Evolutionary conservation across 371 early-diverging fungal genomes (phyloP).

Genomic region (Saksenaea oblongispora): DNA sequence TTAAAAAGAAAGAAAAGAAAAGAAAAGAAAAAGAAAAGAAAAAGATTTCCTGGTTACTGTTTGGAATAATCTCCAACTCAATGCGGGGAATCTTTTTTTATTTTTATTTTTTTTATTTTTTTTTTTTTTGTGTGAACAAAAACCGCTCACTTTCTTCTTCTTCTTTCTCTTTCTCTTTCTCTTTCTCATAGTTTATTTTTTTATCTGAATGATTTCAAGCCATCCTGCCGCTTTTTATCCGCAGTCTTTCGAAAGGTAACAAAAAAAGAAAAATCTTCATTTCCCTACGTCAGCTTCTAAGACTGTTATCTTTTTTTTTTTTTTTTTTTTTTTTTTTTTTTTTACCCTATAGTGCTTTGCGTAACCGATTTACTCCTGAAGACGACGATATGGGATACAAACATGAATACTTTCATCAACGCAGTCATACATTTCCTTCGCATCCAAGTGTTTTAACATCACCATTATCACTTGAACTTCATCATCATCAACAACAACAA

Average conservation of each 20-base stretch:
- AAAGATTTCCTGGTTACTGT: not conserved
- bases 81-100: not conserved
- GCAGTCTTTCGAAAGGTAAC: not conserved
- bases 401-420: constrained; percentile 1
- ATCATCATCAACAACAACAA: not conserved
- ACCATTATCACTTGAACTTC: not conserved
- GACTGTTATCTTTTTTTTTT: not conserved
- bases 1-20: not conserved
- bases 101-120: not conserved
- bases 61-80: not conserved
- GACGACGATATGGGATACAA: constrained; percentile 2
- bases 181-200: not conserved
- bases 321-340: too few relatives aligned
- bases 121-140: not conserved
- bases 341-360: constrained; percentile 5
- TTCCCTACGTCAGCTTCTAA: not conserved
- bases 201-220: not conserved
- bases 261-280: not conserved
- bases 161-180: not conserved
- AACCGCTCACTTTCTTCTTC: not conserved
- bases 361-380: constrained; percentile 4
- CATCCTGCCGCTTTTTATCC: not conserved
- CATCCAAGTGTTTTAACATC: not conserved
- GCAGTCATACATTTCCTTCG: not conserved
- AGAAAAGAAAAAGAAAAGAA: not conserved